Evolutionary conservation across 2,329 filamentous ascomycete genomes (phyloP).

Genomic region (Hortaea werneckii): DNA sequence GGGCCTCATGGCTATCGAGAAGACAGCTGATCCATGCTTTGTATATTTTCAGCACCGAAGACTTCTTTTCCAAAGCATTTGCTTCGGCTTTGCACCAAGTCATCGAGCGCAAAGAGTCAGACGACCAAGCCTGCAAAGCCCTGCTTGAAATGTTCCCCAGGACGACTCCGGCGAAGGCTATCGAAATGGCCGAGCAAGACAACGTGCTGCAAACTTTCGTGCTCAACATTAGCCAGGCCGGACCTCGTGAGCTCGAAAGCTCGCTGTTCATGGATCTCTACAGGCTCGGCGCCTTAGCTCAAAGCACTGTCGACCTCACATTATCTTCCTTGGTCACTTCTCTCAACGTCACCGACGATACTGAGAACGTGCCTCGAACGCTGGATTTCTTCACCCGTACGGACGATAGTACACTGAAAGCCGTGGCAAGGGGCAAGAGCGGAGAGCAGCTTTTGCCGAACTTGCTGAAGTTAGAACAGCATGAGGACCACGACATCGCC

Average conservation of each 20-base stretch:
- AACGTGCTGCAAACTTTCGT: conserved; percentile 28
- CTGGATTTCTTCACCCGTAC: conserved; percentile 30
- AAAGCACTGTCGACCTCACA: conserved; percentile 28
- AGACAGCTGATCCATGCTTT: conserved; percentile 57
- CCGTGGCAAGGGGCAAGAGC: conserved; percentile 34
- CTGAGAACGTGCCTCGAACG: conserved; percentile 5
- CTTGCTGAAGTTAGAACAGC: conserved; percentile 45
- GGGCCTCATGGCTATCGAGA: conserved; percentile 53
- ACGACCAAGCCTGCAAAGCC: conserved; percentile 11
- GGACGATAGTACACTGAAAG: conserved; percentile 31
- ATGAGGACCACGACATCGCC: conserved; percentile 41
- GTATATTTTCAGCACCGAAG: conserved; percentile 33
- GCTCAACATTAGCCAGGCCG: conserved; percentile 3
- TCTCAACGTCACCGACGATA: conserved; percentile 24
- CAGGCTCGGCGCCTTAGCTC: conserved; percentile 20
- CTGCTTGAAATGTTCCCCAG: conserved; percentile 22
- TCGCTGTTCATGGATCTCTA: conserved; percentile 12
- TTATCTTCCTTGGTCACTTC: conserved; percentile 30
- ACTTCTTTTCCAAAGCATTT: conserved; percentile 25
- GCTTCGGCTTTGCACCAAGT: conserved; percentile 8
- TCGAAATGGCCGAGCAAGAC: conserved; percentile 27
- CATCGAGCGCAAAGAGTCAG: conserved; percentile 6
- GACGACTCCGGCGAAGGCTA: conserved; percentile 25
- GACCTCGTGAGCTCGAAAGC: not conserved
- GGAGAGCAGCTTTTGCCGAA: conserved; percentile 43